phyloP scores from a whole-genome alignment of 2,329 filamentous ascomycete genomes.

The Aureobasidium sp. region DNA sequence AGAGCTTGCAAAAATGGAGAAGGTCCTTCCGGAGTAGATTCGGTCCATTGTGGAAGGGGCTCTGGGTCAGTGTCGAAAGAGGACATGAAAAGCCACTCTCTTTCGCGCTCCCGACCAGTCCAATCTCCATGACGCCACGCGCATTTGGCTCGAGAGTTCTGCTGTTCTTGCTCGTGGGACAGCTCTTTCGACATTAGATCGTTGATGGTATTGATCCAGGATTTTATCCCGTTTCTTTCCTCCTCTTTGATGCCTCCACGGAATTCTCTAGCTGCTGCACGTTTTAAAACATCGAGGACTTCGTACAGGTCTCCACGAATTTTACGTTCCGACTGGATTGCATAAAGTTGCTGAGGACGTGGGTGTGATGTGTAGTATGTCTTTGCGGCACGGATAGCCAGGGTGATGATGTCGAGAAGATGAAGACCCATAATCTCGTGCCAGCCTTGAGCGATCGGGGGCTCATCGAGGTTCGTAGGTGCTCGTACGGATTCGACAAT shows the following conservation, averaged over 20 bases:
- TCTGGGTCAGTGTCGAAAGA: constrained; percentile 60
- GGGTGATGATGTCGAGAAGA: constrained; percentile 82
- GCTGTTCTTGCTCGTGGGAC: constrained; percentile 64
- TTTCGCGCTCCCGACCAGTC: constrained; percentile 64
- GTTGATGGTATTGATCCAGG: constrained; percentile 74
- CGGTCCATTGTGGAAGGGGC: constrained; percentile 59
- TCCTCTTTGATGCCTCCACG: constrained; percentile 70
- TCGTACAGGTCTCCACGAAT: constrained; percentile 77
- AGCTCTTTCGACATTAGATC: constrained; percentile 71
- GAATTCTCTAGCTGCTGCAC: constrained; percentile 84
- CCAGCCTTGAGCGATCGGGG: constrained; percentile 53
- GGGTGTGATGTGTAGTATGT: constrained; percentile 95
- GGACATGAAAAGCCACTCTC: constrained; percentile 73
- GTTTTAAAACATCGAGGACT: constrained; percentile 85
- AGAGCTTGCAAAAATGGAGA: constrained; percentile 69
- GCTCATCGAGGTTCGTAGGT: constrained; percentile 25
- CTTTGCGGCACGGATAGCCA: constrained; percentile 92
- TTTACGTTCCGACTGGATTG: constrained; percentile 79
- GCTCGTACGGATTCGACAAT: constrained; percentile 22
- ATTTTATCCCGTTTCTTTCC: constrained; percentile 67
- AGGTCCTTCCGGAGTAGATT: constrained; percentile 49
- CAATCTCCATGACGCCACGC: constrained; percentile 72
- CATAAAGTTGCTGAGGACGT: constrained; percentile 73
- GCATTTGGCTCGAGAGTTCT: constrained; percentile 44
- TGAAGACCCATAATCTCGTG: constrained; percentile 87